phyloP scores from a whole-genome alignment of 2,329 filamentous ascomycete species.

The Samsoniella hepiali region DNA sequence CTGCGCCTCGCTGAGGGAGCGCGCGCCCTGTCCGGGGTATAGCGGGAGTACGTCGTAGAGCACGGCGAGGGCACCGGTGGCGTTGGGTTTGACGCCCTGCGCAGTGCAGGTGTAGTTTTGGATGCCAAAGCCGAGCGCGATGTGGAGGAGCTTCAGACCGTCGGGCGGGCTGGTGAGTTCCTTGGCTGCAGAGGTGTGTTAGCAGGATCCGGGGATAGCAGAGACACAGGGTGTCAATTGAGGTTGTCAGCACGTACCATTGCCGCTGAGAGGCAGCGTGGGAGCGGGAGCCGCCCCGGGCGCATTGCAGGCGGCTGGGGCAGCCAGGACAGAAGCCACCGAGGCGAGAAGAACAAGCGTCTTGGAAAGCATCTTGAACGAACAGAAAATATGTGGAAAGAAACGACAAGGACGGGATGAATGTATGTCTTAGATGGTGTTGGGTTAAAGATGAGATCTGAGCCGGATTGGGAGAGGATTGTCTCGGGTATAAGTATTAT shows the following conservation, averaged over 20 bases:
- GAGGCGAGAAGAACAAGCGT: constrained; percentile 33
- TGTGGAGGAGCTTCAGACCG: constrained; percentile 45
- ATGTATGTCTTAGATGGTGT: constrained; percentile 9
- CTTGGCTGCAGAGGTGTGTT: constrained; percentile 28
- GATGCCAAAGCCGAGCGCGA: constrained; percentile 61
- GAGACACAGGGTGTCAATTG: neutral
- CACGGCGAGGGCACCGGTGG: constrained; percentile 56
- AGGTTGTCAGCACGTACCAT: neutral
- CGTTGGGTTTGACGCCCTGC: constrained; percentile 33
- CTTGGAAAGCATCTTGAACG: constrained; percentile 33
- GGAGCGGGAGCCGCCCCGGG: constrained; percentile 16
- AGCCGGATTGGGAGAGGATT: constrained; percentile 15
- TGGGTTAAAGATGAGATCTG: constrained; percentile 15
- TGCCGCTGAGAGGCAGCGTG: constrained; percentile 6
- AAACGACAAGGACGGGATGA: neutral
- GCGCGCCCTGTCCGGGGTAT: constrained; percentile 43
- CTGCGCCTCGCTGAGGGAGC: constrained; percentile 36
- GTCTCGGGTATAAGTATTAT: constrained; percentile 16
- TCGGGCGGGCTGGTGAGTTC: constrained; percentile 44
- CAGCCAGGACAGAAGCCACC: constrained; percentile 31
- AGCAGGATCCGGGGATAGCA: neutral
- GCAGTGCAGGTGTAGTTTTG: constrained; percentile 66
- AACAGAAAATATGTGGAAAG: constrained; percentile 1
- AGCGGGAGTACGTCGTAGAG: constrained; percentile 55
- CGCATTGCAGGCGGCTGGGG: constrained; percentile 22